Conservation (phyloP, 2,329 filamentous ascomycete genomes). For the Cryphonectria naterciae region DNA sequence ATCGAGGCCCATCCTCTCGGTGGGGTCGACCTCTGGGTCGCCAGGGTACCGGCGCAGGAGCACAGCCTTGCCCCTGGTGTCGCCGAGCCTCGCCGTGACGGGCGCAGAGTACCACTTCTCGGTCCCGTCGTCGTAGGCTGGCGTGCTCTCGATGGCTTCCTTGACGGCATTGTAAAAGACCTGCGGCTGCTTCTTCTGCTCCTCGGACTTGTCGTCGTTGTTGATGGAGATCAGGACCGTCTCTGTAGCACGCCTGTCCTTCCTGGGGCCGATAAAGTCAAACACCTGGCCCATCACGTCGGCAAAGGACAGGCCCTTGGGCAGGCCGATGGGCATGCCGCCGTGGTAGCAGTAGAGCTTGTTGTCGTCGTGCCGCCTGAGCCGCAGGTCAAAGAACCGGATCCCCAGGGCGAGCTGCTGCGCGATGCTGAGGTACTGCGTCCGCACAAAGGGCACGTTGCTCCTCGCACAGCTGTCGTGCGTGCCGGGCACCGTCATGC, state of each 20-base stretch:
- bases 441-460: constrained; percentile 66
- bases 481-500: constrained; percentile 72
- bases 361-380: constrained; percentile 38
- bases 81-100: constrained; percentile 58
- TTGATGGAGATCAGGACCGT: constrained; percentile 71
- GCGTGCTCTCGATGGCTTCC: constrained; percentile 57
- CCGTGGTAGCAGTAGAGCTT: constrained; percentile 72
- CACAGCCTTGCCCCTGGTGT: constrained; percentile 68
- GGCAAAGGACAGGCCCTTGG: constrained; percentile 63
- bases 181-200: constrained; percentile 53
- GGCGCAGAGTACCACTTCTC: constrained; percentile 65
- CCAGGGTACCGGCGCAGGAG: constrained; percentile 64
- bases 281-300: constrained; percentile 62
- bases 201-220: constrained; percentile 65
- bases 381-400: constrained; percentile 72
- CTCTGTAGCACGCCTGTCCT: constrained; percentile 54
- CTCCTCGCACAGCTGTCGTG: constrained; percentile 62
- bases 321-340: constrained; percentile 70
- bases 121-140: constrained; percentile 35
- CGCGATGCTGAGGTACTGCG: constrained; percentile 65
- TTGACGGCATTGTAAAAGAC: constrained; percentile 48
- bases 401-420: constrained; percentile 72
- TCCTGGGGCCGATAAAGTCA: constrained; percentile 59
- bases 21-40: constrained; percentile 42
- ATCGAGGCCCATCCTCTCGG: constrained; percentile 42